Percentiles rank a stretch among this genome's conserved stretches.
Conservation (phyloP, 495 filamentous ascomycete species). For the Aspergillus conjunctus region DNA sequence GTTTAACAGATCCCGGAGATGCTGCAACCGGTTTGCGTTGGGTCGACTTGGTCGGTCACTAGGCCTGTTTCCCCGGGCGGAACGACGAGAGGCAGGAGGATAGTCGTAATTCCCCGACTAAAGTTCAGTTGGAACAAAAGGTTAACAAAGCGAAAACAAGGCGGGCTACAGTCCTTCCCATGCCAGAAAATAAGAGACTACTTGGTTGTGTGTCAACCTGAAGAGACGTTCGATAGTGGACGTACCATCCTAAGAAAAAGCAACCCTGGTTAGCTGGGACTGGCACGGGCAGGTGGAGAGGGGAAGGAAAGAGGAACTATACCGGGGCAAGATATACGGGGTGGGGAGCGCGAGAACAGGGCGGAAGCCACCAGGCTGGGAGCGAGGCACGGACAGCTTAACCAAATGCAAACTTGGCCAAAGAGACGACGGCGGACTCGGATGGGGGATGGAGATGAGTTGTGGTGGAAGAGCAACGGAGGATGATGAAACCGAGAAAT, state of each 20-base stretch:
- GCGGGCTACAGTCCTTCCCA: slow-evolving; percentile 16
- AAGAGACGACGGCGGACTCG: not conserved
- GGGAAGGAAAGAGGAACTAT: slow-evolving; percentile 18
- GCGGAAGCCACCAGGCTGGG: not conserved
- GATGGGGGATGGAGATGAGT: not conserved
- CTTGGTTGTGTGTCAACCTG: not conserved
- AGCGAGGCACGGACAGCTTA: not conserved
- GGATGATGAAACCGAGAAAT: slow-evolving; percentile 5
- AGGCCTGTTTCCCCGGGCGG: slow-evolving; percentile 27
- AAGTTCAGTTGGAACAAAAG: not conserved
- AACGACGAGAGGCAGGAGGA: slow-evolving; percentile 52
- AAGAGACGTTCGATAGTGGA: slow-evolving; percentile 8
- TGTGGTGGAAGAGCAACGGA: not conserved
- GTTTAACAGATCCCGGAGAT: slow-evolving; percentile 45
- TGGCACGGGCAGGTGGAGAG: slow-evolving; percentile 4
- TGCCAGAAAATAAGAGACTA: not conserved
- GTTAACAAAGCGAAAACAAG: slow-evolving; percentile 13
- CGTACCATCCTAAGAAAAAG: slow-evolving; percentile 26
- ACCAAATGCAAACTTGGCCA: not conserved
- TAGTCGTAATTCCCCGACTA: slow-evolving; percentile 65
- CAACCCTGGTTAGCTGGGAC: slow-evolving; percentile 7
- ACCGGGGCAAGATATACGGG: slow-evolving; percentile 16
- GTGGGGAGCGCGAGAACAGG: not conserved
- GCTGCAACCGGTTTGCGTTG: slow-evolving; percentile 31
- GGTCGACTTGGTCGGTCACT: slow-evolving; percentile 25